phyloP scores from a whole-genome alignment of 139 green algal genomes.

The Chlorella sp. region DNA sequence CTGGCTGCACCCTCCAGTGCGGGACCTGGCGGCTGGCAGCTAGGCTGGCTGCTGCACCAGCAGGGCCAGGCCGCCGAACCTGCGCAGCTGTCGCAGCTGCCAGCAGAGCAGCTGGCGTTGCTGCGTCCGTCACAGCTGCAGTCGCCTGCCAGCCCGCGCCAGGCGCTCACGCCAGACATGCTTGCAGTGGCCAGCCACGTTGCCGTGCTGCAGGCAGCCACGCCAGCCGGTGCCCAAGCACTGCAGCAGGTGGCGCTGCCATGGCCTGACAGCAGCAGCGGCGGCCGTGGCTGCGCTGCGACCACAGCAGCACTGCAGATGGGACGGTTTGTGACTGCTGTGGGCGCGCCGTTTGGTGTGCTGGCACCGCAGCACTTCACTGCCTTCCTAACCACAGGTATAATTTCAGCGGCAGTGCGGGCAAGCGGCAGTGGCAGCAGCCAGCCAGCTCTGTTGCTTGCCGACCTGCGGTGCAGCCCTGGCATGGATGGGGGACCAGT shows the following conservation, averaged over 20 bases:
- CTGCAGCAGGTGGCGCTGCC: not conserved
- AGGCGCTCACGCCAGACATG: not conserved
- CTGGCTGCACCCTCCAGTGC: slow-evolving; percentile 19
- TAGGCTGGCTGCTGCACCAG: slow-evolving; percentile 15
- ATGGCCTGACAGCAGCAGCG: not conserved
- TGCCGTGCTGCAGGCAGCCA: slow-evolving; percentile 2
- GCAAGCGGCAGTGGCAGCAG: not conserved
- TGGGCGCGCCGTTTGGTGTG: slow-evolving; percentile 74
- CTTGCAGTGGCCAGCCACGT: slow-evolving; percentile 33
- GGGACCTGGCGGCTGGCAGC: slow-evolving; percentile 6
- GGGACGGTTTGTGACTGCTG: slow-evolving; percentile 6
- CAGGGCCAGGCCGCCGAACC: not conserved
- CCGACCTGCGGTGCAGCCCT: slow-evolving; percentile 65
- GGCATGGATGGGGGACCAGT: slow-evolving; percentile 78
- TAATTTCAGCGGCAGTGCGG: slow-evolving; percentile 27
- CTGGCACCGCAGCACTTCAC: slow-evolving; percentile 67
- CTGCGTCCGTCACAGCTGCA: not conserved
- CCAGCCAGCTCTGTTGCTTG: slow-evolving; percentile 41
- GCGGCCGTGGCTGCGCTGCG: not conserved
- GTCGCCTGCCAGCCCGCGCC: not conserved
- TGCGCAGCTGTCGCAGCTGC: not conserved
- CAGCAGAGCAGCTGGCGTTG: no score
- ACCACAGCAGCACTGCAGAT: not conserved
- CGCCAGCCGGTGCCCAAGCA: not conserved
- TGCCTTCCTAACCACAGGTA: slow-evolving; percentile 49